Percentiles rank a stretch among this genome's conserved stretches.
Conservation (phyloP, 1,139 yeast genomes). For the Candida pseudocylindracea region DNA sequence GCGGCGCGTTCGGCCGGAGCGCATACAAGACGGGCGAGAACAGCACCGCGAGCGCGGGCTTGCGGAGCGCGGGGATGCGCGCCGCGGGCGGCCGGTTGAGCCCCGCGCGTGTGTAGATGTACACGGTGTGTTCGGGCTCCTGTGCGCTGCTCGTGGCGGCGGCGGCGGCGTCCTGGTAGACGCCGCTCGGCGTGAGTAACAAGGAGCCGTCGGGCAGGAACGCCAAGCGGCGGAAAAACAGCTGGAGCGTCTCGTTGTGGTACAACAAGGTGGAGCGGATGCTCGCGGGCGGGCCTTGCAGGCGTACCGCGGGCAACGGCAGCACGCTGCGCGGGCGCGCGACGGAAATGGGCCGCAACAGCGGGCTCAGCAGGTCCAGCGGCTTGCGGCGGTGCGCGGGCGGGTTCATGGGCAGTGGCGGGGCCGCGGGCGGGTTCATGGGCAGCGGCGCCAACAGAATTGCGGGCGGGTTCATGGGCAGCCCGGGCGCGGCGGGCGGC, state of each 20-base stretch:
- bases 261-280: conserved; percentile 13
- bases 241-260: conserved; percentile 71
- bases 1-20: conserved; percentile 4
- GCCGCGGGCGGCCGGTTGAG: conserved; percentile 49
- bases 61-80: conserved; percentile 55
- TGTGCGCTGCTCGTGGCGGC: conserved; percentile 2
- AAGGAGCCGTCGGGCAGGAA: conserved; percentile 76
- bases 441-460: conserved; percentile 77
- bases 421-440: conserved; percentile 20
- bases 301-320: too few species aligned
- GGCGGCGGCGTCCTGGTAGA: not conserved
- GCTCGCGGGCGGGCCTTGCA: too few species aligned
- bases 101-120: conserved; percentile 51
- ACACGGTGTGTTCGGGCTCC: conserved; percentile 35
- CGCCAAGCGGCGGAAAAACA: conserved; percentile 68
- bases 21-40: conserved; percentile 51
- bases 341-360: too few species aligned
- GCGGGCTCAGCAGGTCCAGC: too few species aligned
- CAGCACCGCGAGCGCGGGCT: conserved; percentile 65
- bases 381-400: too few species aligned
- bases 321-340: too few species aligned
- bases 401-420: too few species aligned
- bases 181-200: too few species aligned
- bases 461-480: conserved; percentile 39
- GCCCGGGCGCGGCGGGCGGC: conserved; percentile 4